These are phyloP conservation scores for Melampsora americana DNA, from an alignment of 1,284 basidiomycete species.

Conservation along the genomic window DNA sequence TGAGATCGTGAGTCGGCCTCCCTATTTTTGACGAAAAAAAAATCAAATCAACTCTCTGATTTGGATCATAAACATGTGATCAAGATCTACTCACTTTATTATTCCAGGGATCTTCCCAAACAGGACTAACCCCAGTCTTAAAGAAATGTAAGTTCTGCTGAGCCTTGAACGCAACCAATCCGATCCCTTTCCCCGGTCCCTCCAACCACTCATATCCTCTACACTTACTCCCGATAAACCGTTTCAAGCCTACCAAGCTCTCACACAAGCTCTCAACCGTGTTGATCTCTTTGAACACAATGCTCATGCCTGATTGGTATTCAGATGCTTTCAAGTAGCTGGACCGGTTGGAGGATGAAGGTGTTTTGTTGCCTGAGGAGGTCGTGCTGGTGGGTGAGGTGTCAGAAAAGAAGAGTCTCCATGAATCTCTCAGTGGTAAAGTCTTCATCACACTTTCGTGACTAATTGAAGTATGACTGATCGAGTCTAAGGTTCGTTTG, in stretches of 20 bases:
- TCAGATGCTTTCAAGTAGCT: conserved; percentile 26
- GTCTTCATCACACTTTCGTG: too few relatives aligned
- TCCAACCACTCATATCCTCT: conserved; percentile 10
- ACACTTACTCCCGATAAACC: too few relatives aligned
- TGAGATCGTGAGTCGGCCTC: conserved; percentile 35
- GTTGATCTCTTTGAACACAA: conserved; percentile 19
- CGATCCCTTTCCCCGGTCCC: conserved; percentile 23
- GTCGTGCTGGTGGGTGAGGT: conserved; percentile 20
- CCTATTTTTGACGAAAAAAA: conserved; percentile 18
- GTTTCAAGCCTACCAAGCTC: conserved; percentile 20
- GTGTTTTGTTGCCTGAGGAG: neutral
- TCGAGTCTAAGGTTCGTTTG: conserved; percentile 33
- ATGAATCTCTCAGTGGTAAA: too few relatives aligned
- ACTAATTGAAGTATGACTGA: neutral
- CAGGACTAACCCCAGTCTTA: conserved; percentile 28
- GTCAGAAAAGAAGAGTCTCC: conserved; percentile 42
- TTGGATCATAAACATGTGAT: too few relatives aligned
- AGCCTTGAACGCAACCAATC: conserved; percentile 32
- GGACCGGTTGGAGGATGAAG: conserved; percentile 30
- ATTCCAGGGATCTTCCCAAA: conserved; percentile 44
- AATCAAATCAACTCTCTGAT: too few relatives aligned
- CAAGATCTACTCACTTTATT: conserved; percentile 22
- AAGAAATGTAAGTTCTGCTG: conserved; percentile 40
- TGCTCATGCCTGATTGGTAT: conserved; percentile 38
- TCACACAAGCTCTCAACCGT: conserved; percentile 37